These are phyloP conservation scores for Vanrija sp. DNA, from an alignment of 1,284 basidiomycete genomes.

Conservation along the genomic window DNA sequence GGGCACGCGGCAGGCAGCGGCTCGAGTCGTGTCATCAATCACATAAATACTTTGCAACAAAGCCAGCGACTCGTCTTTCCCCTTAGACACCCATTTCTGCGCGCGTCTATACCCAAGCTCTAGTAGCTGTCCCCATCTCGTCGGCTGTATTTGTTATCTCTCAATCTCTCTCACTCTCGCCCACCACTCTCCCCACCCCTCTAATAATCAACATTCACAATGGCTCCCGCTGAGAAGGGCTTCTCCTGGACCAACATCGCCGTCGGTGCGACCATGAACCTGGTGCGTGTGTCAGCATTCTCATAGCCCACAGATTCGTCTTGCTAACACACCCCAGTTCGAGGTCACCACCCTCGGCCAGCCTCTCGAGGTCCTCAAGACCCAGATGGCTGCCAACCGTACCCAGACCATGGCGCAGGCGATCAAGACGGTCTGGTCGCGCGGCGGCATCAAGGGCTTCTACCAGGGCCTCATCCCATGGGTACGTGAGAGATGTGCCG, in stretches of 20 bases:
- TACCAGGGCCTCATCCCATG: slow-evolving; percentile 99
- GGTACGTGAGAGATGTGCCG: slow-evolving; percentile 55
- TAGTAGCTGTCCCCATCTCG: neutral
- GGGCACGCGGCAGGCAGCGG: too few species aligned
- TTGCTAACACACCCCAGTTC: slow-evolving; percentile 22
- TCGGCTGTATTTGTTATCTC: neutral
- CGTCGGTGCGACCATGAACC: slow-evolving; percentile 95
- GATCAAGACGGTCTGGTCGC: slow-evolving; percentile 78
- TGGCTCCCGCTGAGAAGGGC: slow-evolving; percentile 69
- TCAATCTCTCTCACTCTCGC: neutral
- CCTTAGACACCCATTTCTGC: too few species aligned
- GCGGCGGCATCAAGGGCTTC: slow-evolving; percentile 86
- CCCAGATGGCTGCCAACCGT: slow-evolving; percentile 95
- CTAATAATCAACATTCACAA: slow-evolving; percentile 24
- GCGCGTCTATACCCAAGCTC: slow-evolving; percentile 4
- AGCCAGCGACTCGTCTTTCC: too few species aligned
- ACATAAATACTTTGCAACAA: too few species aligned
- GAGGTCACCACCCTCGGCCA: slow-evolving; percentile 96
- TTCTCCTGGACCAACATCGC: slow-evolving; percentile 99
- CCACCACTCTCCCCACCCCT: neutral
- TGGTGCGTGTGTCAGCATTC: slow-evolving; percentile 56
- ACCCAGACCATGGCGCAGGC: slow-evolving; percentile 87
- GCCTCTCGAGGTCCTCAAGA: slow-evolving; percentile 97
- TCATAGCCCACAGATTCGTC: slow-evolving; percentile 29
- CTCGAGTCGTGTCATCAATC: too few species aligned